A percentile compares a stretch with the other conserved stretches of the same genome.
phyloP scores from a whole-genome alignment of 2,329 filamentous ascomycete genomes.

The Colletotrichum camelliae region DNA sequence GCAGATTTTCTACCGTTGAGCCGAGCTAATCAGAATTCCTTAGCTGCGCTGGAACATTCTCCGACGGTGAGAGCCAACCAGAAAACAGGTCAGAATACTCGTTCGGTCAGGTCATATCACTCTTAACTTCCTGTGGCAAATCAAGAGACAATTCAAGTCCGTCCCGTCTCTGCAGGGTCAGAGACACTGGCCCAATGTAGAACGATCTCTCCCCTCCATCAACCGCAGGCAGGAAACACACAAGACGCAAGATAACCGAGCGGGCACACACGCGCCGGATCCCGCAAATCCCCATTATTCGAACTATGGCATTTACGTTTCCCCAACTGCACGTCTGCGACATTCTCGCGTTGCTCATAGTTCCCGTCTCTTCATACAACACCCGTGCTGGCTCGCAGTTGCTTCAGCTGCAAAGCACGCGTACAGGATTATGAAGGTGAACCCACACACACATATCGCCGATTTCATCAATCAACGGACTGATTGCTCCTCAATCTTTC shows the following conservation, averaged over 20 bases:
- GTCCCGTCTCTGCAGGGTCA: not conserved
- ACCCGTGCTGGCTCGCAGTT: not conserved
- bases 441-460: not conserved
- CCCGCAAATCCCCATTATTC: constrained; percentile 8
- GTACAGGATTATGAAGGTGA: not conserved
- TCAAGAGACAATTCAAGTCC: not conserved
- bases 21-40: not conserved
- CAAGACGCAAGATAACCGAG: constrained; percentile 5
- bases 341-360: not conserved
- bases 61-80: not conserved
- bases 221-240: not conserved
- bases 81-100: not conserved
- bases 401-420: not conserved
- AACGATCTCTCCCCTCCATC: not conserved
- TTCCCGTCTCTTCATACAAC: not conserved
- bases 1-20: not conserved
- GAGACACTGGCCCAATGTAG: not conserved
- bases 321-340: not conserved
- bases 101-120: not conserved
- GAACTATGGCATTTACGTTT: constrained; percentile 5
- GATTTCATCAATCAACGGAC: not conserved
- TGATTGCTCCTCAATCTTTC: not conserved
- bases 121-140: not conserved
- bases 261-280: not conserved
- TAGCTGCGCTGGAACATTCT: not conserved